Conservation (phyloP, 768 basidiomycete genomes). For the Mycena chlorophos region DNA sequence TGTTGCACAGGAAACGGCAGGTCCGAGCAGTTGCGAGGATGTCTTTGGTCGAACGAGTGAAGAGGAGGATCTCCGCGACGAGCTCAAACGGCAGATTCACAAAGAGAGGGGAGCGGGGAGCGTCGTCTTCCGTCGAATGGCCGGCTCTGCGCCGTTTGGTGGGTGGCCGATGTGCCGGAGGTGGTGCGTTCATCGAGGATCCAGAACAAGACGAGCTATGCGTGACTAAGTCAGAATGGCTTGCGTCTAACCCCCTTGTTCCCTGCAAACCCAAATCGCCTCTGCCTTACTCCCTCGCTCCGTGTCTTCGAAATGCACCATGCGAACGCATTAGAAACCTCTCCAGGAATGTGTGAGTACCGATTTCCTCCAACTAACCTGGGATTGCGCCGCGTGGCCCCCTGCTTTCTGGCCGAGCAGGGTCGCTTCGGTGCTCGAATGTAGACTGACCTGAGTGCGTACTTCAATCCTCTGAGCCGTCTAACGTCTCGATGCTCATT, state of each 20-base stretch:
- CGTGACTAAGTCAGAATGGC: no score
- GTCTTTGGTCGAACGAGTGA: constrained; percentile 52
- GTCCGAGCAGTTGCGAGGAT: constrained; percentile 61
- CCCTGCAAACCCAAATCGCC: neutral
- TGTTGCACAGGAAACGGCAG: constrained; percentile 52
- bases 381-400: no score
- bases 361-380: no score
- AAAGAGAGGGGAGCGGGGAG: neutral
- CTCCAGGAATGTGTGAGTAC: no score
- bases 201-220: neutral
- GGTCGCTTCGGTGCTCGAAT: no score
- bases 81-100: constrained; percentile 58
- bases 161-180: neutral
- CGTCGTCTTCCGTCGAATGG: neutral
- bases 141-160: neutral
- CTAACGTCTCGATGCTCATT: no score
- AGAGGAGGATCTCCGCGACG: constrained; percentile 59
- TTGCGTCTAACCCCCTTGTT: no score
- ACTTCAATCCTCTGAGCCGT: no score
- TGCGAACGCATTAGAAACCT: no score
- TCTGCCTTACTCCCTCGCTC: neutral
- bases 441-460: no score
- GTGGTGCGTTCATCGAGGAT: neutral
- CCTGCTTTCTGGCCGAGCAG: no score
- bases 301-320: no score